phyloP scores from a whole-genome alignment of 1,284 basidiomycete genomes.

The Ustilago esculenta region DNA sequence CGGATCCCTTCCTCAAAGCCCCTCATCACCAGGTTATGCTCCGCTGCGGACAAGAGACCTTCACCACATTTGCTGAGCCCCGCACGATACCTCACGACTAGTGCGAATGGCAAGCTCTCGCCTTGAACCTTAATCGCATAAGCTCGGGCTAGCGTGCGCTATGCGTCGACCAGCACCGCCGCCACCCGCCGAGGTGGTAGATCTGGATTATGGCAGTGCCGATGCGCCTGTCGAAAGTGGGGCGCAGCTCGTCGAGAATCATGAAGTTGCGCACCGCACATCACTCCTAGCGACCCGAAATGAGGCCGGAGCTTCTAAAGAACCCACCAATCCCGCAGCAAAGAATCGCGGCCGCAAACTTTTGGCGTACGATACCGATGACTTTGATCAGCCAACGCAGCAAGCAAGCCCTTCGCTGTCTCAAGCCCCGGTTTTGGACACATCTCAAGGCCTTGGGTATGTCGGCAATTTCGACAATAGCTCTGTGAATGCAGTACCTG shows the following conservation, averaged over 20 bases:
- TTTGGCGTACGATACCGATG: constrained; percentile 24
- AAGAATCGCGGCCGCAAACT: constrained; percentile 14
- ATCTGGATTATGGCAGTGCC: constrained; percentile 41
- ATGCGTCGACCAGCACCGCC: constrained; percentile 36
- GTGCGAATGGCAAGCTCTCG: constrained; percentile 1
- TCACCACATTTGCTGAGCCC: too few relatives aligned
- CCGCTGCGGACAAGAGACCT: too few relatives aligned
- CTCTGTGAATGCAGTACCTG: not conserved
- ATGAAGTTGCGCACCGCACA: not conserved
- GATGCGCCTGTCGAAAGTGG: not conserved
- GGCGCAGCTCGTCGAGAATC: not conserved
- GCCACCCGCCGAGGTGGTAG: constrained; percentile 13
- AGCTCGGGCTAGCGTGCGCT: constrained; percentile 1
- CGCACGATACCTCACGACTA: not conserved
- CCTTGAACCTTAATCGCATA: not conserved
- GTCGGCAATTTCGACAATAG: not conserved
- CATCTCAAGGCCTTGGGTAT: not conserved
- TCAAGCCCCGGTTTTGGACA: not conserved
- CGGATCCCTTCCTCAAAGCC: too few relatives aligned
- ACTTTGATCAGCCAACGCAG: not conserved
- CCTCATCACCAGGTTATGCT: too few relatives aligned
- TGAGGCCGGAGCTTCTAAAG: constrained; percentile 6
- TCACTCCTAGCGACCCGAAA: not conserved
- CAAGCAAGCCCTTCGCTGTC: not conserved
- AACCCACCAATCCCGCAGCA: not conserved